phyloP scores from a whole-genome alignment of 2,329 filamentous ascomycete species.

The Neoscytalidium dimidiatum region DNA sequence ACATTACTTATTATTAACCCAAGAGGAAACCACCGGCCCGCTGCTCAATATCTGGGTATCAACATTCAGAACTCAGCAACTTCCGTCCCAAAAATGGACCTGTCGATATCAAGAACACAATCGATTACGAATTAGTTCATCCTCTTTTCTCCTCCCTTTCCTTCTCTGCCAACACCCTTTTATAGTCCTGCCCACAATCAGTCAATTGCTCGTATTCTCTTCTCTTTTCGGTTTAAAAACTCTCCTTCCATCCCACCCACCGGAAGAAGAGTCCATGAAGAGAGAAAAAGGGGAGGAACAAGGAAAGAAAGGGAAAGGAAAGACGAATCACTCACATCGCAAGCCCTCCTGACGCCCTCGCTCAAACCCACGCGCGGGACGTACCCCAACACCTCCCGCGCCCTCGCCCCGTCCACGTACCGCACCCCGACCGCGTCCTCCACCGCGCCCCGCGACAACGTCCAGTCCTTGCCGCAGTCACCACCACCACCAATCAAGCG shows the following conservation, averaged over 20 bases:
- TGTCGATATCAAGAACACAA: too few species aligned
- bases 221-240: not conserved
- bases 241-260: not conserved
- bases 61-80: too few species aligned
- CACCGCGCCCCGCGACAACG: constrained; percentile 50
- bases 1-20: too few species aligned
- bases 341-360: constrained; percentile 45
- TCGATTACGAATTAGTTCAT: too few species aligned
- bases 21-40: too few species aligned
- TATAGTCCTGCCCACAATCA: constrained; percentile 14
- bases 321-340: constrained; percentile 1
- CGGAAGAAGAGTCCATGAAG: too few species aligned
- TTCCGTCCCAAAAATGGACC: too few species aligned
- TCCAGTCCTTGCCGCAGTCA: constrained; percentile 45
- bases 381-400: constrained; percentile 55
- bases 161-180: not conserved
- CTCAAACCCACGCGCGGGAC: constrained; percentile 52
- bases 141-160: not conserved
- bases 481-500: constrained; percentile 38
- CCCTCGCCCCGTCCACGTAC: constrained; percentile 57
- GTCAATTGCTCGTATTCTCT: too few species aligned
- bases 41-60: too few species aligned
- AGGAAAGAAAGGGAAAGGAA: not conserved
- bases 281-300: not conserved
- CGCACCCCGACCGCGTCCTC: constrained; percentile 55